These are phyloP conservation scores for Neurospora sp. DNA, from an alignment of 495 filamentous ascomycete genomes.

Conservation along the genomic window DNA sequence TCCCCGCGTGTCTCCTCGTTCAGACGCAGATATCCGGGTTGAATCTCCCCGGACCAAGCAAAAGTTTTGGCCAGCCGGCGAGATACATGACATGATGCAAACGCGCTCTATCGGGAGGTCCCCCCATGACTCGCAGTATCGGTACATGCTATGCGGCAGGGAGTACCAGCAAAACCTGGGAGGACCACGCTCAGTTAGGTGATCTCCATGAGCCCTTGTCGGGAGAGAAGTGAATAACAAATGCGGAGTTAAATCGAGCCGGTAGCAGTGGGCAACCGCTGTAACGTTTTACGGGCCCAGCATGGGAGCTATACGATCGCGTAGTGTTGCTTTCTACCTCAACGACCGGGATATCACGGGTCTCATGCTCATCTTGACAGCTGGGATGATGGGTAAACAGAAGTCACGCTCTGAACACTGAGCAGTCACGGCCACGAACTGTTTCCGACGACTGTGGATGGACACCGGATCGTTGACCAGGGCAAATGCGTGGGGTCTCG, in stretches of 20 bases:
- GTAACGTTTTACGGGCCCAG: slow-evolving; percentile 4
- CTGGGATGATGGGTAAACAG: background rate
- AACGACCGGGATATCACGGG: background rate
- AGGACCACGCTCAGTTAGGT: background rate
- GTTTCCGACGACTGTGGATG: background rate
- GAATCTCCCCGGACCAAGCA: slow-evolving; percentile 11
- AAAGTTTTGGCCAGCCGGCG: slow-evolving; percentile 9
- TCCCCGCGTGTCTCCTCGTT: slow-evolving; percentile 10
- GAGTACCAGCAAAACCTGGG: background rate
- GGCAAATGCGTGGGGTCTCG: background rate
- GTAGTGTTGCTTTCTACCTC: background rate
- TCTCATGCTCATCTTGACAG: background rate
- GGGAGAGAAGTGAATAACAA: background rate
- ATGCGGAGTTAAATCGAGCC: background rate
- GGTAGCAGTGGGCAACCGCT: background rate
- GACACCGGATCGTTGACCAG: background rate
- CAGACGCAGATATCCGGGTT: slow-evolving; percentile 19
- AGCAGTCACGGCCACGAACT: background rate
- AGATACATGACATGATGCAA: slow-evolving; percentile 19
- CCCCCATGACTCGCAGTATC: background rate
- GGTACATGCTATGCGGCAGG: background rate
- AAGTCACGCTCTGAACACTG: background rate
- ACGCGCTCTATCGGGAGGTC: slow-evolving; percentile 7
- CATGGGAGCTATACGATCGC: background rate
- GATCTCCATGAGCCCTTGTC: background rate